Percentiles rank a stretch among this genome's conserved stretches.
These are phyloP conservation scores for Nematocida homosporus DNA, from an alignment of 371 early-diverging fungal species.

Conservation along the genomic window DNA sequence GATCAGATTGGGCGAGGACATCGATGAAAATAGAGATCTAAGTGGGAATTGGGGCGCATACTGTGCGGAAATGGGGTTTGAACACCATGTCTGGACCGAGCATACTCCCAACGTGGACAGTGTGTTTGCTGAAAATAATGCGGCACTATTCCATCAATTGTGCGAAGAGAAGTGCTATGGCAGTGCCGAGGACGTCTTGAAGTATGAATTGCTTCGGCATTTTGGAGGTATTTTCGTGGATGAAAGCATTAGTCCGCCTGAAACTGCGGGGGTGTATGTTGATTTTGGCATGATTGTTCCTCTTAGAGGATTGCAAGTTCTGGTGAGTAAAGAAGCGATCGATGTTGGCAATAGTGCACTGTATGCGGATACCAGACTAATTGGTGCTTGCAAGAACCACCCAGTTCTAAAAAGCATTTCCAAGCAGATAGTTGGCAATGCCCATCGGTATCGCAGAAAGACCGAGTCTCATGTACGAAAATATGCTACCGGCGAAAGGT, in stretches of 20 bases:
- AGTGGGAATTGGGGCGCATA: neutral
- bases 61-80: neutral
- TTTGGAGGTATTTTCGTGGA: neutral
- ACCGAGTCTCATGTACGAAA: neutral
- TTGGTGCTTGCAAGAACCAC: neutral
- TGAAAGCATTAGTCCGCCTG: neutral
- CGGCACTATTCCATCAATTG: neutral
- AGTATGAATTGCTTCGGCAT: neutral
- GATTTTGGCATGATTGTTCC: neutral
- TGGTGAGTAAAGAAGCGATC: neutral
- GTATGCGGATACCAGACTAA: neutral
- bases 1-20: neutral
- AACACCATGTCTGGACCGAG: neutral
- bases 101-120: neutral
- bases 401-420: neutral
- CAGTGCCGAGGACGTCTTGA: neutral
- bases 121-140: neutral
- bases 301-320: neutral
- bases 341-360: neutral
- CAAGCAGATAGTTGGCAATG: neutral
- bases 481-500: neutral
- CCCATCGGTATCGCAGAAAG: neutral
- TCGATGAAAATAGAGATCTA: neutral
- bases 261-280: neutral
- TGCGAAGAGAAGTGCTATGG: neutral